A percentile compares a stretch with the other conserved stretches of the same genome.
phyloP scores from a whole-genome alignment of 208 protist species.

The Trypanosomatidae sp. region DNA sequence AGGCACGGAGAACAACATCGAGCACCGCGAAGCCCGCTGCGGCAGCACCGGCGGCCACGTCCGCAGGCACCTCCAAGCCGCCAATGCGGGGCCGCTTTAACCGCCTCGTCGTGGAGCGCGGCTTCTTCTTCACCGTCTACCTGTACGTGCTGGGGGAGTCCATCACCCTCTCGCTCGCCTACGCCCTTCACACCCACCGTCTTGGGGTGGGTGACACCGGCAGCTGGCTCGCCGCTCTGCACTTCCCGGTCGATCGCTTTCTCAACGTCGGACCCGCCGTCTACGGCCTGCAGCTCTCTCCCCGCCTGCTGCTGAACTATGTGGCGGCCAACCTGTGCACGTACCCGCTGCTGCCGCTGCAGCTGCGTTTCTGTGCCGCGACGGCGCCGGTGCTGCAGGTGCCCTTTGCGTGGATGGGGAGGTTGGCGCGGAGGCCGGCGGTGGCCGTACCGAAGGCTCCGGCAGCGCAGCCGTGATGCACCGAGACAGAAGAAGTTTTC shows the following conservation, averaged over 20 bases:
- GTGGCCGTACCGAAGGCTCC: constrained; percentile 28
- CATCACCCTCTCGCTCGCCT: constrained; percentile 45
- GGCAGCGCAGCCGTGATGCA: neutral
- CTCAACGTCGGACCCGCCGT: constrained; percentile 47
- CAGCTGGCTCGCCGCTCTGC: constrained; percentile 28
- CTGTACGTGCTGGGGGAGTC: constrained; percentile 75
- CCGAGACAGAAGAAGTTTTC: too few relatives aligned
- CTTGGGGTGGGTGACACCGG: constrained; percentile 56
- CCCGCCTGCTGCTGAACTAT: constrained; percentile 70
- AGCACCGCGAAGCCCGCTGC: neutral
- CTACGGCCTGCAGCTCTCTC: constrained; percentile 49
- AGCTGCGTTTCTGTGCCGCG: constrained; percentile 49
- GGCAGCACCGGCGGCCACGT: neutral
- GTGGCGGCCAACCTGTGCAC: constrained; percentile 48
- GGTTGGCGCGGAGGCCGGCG: neutral
- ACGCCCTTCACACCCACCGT: constrained; percentile 53
- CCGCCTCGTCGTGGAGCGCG: constrained; percentile 42
- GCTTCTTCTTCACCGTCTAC: constrained; percentile 54
- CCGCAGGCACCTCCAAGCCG: constrained; percentile 1
- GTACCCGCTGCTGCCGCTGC: constrained; percentile 45
- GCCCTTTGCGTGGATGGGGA: constrained; percentile 5
- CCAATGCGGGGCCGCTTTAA: constrained; percentile 68
- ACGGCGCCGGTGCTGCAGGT: constrained; percentile 32
- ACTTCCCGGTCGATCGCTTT: constrained; percentile 29
- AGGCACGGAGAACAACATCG: neutral